phyloP scores from a whole-genome alignment of 768 basidiomycete species.

The Amanita phalloides region DNA sequence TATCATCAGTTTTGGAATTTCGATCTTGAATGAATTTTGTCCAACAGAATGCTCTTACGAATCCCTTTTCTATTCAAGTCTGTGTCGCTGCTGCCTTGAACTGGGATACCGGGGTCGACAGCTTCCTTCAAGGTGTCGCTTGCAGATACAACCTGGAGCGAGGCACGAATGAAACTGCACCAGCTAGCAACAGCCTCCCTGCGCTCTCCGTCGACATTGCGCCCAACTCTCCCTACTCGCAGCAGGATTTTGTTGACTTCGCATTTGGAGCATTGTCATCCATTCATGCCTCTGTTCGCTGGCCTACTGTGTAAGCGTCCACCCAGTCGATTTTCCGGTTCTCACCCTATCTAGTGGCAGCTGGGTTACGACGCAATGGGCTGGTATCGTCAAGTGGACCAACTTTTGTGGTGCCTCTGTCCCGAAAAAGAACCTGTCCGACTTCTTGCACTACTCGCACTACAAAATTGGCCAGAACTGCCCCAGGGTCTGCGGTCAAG shows the following conservation, averaged over 20 bases:
- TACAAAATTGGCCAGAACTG: background rate
- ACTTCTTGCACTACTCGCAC: conserved; percentile 4
- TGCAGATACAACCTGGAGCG: conserved; percentile 6
- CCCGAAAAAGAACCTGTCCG: conserved; percentile 4
- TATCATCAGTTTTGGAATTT: background rate
- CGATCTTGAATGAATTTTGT: background rate
- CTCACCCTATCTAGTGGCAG: background rate
- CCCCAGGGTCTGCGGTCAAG: background rate
- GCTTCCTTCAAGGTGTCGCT: conserved; percentile 6
- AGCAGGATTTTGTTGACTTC: conserved; percentile 5
- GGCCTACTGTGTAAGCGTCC: background rate
- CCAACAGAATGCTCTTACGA: conserved; percentile 4
- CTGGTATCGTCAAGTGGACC: conserved; percentile 7
- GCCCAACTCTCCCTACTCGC: conserved; percentile 2
- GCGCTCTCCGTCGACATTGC: conserved; percentile 2
- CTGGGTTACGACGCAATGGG: conserved; percentile 1
- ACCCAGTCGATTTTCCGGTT: background rate
- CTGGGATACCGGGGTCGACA: conserved; percentile 6
- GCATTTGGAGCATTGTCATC: conserved; percentile 1
- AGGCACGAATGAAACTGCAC: conserved; percentile 2
- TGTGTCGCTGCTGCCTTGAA: conserved; percentile 8
- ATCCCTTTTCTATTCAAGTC: conserved; percentile 4
- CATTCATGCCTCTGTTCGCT: conserved; percentile 1
- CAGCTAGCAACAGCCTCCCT: conserved; percentile 3
- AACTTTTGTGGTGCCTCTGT: conserved; percentile 7